Evolutionary conservation across 805 yeast species (phyloP).

Genomic region (Saturnispora besseyi): DNA sequence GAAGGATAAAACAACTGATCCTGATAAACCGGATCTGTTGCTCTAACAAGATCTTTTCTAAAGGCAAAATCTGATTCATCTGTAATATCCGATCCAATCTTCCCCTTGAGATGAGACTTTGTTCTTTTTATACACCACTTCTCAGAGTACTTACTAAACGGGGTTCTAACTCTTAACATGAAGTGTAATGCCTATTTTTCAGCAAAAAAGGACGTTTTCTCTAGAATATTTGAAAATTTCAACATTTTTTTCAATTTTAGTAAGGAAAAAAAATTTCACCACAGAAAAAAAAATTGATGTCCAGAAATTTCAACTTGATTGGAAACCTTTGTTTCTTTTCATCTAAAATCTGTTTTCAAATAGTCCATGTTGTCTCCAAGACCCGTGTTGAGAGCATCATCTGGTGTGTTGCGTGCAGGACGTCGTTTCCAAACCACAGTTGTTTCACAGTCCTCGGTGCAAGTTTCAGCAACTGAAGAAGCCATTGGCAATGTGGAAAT

Average conservation of each 20-base stretch:
- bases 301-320: background rate
- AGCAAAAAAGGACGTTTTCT: background rate
- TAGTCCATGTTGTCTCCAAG: background rate
- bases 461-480: background rate
- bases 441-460: background rate
- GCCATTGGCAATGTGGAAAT: background rate
- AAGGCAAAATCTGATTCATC: constrained; percentile 29
- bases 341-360: background rate
- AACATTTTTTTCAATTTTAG: background rate
- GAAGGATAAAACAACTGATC: constrained; percentile 23
- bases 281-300: background rate
- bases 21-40: constrained; percentile 13
- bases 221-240: background rate
- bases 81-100: constrained; percentile 9
- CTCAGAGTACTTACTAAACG: background rate
- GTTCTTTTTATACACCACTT: background rate
- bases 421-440: background rate
- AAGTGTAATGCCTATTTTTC: background rate
- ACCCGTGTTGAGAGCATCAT: background rate
- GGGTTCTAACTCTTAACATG: background rate
- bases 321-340: no score
- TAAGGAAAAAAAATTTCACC: background rate
- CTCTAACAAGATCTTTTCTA: constrained; percentile 19
- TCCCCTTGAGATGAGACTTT: background rate
- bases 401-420: background rate